Evolutionary conservation across 768 basidiomycete genomes (phyloP).

Genomic region (Suillus paluster): DNA sequence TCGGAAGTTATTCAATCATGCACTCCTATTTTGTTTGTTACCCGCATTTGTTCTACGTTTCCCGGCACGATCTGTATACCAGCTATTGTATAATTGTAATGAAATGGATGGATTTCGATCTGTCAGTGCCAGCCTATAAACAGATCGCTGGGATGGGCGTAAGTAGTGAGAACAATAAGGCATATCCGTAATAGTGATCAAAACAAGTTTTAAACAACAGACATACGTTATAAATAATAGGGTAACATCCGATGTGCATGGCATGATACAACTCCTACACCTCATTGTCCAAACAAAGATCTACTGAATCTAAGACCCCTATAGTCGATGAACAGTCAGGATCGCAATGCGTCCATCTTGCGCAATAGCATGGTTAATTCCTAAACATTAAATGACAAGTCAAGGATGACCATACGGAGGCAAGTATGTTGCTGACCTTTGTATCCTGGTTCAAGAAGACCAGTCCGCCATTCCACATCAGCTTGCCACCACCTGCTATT

Average conservation of each 20-base stretch:
- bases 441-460: conserved; percentile 68
- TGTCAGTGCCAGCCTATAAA: neutral
- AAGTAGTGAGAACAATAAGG: neutral
- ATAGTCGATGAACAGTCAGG: conserved; percentile 64
- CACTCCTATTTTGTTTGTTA: conserved; percentile 10
- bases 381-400: conserved; percentile 45
- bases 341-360: conserved; percentile 86
- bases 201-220: neutral
- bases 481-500: conserved; percentile 75
- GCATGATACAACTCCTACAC: conserved; percentile 5
- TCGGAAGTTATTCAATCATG: conserved; percentile 10
- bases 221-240: neutral
- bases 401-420: neutral
- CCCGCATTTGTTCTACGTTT: conserved; percentile 5
- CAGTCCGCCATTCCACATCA: conserved; percentile 74
- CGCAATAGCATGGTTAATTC: conserved; percentile 79
- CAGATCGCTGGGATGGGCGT: neutral
- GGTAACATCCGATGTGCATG: neutral
- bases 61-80: conserved; percentile 17
- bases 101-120: conserved; percentile 7
- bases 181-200: too few relatives aligned
- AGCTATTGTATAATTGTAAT: conserved; percentile 27
- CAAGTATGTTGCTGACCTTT: conserved; percentile 50
- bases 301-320: conserved; percentile 6
- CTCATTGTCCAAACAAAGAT: neutral